Base-by-base conservation (phyloP, 148 eudicot species). In the Pharnaceum exiguum region DNA sequence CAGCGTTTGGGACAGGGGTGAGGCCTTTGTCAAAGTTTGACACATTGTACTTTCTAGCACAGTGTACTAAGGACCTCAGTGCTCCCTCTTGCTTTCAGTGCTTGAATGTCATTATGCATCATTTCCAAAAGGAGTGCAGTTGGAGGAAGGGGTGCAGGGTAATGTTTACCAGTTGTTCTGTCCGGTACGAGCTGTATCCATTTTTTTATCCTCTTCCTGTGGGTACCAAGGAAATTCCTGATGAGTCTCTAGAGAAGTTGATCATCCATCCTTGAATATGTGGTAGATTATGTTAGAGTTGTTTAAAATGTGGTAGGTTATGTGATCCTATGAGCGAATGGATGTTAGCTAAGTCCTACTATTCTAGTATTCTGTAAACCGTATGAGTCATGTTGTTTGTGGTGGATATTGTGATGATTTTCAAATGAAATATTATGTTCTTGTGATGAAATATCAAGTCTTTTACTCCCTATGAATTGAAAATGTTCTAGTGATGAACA, bases 161-260 rank as follows among this genome's bases (percentile, higher is more conserved):
- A 30, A 25, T 85, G 24, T 88, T 85, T 55, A 77, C 84, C 33
- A 83, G 88, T 51, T 88, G 88, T 48, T 83, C 69, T 66, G 71
- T 85, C 12, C 73, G 90, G 46, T 93, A 93, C 60, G 95, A 85
- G 51, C 69, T 81, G 0, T 88, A n/a, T n/a, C n/a, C n/a, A n/a
- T n/a, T n/a, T n/a, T n/a, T n/a, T n/a, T n/a, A n/a, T n/a, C n/a
- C n/a, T n/a, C n/a, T n/a, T n/a, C n/a, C n/a, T n/a, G n/a, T n/a
- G n/a, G n/a, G n/a, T n/a, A n/a, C n/a, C n/a, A n/a, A n/a, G n/a
- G n/a, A n/a, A n/a, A n/a, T n/a, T n/a, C n/a, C n/a, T n/a, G n/a
- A n/a, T n/a, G n/a, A n/a, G n/a, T 10, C 36, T 28, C 12, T 30
- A 7, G 18, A 15, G 31, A 55, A 62, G 28, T 37, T 43, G 0